Conservation (phyloP, 768 basidiomycete genomes). For the Fomitopsis serialis region DNA sequence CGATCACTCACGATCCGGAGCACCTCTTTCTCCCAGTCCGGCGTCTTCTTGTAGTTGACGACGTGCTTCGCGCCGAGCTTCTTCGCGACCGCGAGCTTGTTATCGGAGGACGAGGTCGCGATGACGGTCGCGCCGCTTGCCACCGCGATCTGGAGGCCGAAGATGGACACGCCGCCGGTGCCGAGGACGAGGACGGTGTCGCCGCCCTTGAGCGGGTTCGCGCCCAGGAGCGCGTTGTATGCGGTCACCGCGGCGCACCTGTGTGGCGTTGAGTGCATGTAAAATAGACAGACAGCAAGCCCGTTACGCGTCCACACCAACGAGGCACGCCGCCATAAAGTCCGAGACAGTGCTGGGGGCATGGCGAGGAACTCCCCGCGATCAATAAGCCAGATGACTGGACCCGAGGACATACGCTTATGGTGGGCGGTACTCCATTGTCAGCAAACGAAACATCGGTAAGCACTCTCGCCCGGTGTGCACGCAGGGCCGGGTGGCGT, state of each 20-base stretch:
- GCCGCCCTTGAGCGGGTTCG: slow-evolving; percentile 47
- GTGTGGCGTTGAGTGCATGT: no score
- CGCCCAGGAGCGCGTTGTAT: slow-evolving; percentile 52
- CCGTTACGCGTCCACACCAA: no score
- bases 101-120: slow-evolving; percentile 61
- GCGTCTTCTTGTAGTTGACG: slow-evolving; percentile 57
- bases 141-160: slow-evolving; percentile 55
- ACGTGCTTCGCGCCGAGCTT: slow-evolving; percentile 47
- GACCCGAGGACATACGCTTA: no score
- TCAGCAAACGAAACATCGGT: no score
- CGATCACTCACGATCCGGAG: slow-evolving; percentile 32
- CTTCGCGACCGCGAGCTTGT: slow-evolving; percentile 48
- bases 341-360: no score
- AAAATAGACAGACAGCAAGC: no score
- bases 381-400: no score
- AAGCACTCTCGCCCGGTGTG: no score
- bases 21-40: slow-evolving; percentile 55
- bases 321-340: no score
- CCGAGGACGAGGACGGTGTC: slow-evolving; percentile 53
- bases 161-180: slow-evolving; percentile 54
- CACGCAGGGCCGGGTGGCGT: no score
- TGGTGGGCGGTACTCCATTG: no score
- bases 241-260: slow-evolving; percentile 61
- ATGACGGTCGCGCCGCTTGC: slow-evolving; percentile 62
- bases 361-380: no score